Base-by-base conservation (phyloP, 345 rosid species). In the Boechera divaricarpa region DNA sequence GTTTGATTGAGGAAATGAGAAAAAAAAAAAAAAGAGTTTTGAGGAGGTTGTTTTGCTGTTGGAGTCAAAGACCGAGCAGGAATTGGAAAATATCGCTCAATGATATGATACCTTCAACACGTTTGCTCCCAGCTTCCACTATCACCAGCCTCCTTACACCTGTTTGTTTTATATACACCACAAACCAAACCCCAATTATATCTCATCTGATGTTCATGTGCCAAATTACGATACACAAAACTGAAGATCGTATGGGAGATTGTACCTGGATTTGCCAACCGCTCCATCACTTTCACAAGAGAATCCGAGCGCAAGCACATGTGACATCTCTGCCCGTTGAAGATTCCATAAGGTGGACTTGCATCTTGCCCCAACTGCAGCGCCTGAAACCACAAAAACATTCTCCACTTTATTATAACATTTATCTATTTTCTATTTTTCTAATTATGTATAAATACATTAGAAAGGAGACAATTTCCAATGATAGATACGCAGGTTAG, bases 101-200 rank as follows among this genome's bases (percentile, higher is more conserved):
- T 7, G 97, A 86, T 51, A 91, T 83, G 41, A 89, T 84, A 69
- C 95, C 97, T 88, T 91, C 89, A 10, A 91, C 97, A 11, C 97
- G 97, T 80, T 85, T 91, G 88, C 91, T 91, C 52, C 97, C 97
- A 33, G 91, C 89, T 78, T 91, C 97, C 80, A 91, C 97, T 45
- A 89, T 83, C 68, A 91, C 82, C 44, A 91, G 79, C 74, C 97
- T 83, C 81, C 97, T 82, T 41, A 87, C 88, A 72, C 92, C 94
- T 91, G 82, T 31, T 53, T 41, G 13, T 52, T 16, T 64, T 44
- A 28, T 39, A 36, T 0, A 42, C 18, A 52, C 67, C 36, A 58
- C 42, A 59, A 41, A 33, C 21, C 69, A 16, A 56, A 31, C 39
- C 66, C 10, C 21, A 32, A 12, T 21, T 11, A 21, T 31, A 35